Evolutionary conservation across 352 stramenopile genomes (phyloP), one percentile per base, ranked within the genome.

Genomic region (Ochromonadaceae sp.): DNA sequence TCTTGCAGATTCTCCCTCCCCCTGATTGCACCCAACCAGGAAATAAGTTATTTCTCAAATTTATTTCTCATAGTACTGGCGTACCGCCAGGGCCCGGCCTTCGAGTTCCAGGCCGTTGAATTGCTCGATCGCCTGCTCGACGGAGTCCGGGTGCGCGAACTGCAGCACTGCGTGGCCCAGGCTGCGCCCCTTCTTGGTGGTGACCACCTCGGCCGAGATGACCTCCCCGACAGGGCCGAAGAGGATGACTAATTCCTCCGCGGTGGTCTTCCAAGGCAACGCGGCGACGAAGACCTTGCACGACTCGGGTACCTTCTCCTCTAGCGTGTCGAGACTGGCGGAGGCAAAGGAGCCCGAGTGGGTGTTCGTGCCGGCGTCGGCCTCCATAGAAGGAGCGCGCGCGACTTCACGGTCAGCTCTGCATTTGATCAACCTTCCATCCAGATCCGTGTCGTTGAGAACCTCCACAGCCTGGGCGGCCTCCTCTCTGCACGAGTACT

Each of bases 241-340:
- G 22, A n/a, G 22, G 3, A 5, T 12, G 12, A 50, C 20, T 3
- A 63, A 26, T 9, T 26, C 35, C 20, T 49, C 40, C 17, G 31
- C 35, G 20, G 55, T 12, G n/a, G 38, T 52, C 2, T 47, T 28
- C 32, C 34, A 53, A 10, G 32, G 12, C 2, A 63, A 4, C 17
- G 7, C 28, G 3, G 35, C 40, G 2, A 63, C 38, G 10, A 63
- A 63, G 2, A 63, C 38, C 39, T 63, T 63, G 26, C 38, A 52
- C 12, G 55, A 42, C 10, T n/a, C 22, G 10, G 41, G 4, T 10
- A n/a, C 9, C 44, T 53, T 53, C 15, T 44, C 40, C 40, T 44
- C 40, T 20, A 22, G 15, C 17, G 40, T 17, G 40, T 17, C 22
- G 15, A 20, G 40, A 44, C 40, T 44, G 15, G 40, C 40, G 40